A percentile compares a stretch with the other conserved stretches of the same genome.
Conservation (phyloP, 768 basidiomycete genomes). For the Serendipita sp. region DNA sequence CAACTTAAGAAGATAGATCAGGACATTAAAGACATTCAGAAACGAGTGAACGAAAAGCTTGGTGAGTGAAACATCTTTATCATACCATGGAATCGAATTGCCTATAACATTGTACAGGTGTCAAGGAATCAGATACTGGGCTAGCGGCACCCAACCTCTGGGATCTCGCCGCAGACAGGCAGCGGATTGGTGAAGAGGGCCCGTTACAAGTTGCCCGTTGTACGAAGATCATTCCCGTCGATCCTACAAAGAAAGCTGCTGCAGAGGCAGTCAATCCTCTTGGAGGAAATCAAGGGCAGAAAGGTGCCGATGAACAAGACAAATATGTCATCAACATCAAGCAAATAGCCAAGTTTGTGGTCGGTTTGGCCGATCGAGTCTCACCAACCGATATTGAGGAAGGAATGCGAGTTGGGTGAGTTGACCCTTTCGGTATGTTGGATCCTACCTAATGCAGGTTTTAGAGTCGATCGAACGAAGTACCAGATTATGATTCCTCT, state of each 20-base stretch:
- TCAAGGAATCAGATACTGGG: conserved; percentile 97
- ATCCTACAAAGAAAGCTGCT: conserved; percentile 56
- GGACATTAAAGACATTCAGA: conserved; percentile 92
- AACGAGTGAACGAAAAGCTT: conserved; percentile 94
- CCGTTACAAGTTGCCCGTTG: conserved; percentile 94
- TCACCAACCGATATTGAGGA: conserved; percentile 98
- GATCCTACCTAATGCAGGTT: not conserved
- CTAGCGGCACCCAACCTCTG: conserved; percentile 92
- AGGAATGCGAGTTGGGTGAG: conserved; percentile 99
- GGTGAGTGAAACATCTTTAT: conserved; percentile 29
- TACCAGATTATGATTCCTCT: conserved; percentile 98
- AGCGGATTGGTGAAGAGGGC: conserved; percentile 82
- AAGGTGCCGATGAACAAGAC: conserved; percentile 96
- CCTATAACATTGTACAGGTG: conserved; percentile 31
- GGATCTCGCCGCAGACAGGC: conserved; percentile 88
- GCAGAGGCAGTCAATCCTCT: conserved; percentile 64
- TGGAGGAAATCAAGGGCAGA: conserved; percentile 63
- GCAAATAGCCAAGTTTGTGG: conserved; percentile 98
- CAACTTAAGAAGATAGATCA: conserved; percentile 76
- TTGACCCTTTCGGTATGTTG: conserved; percentile 9
- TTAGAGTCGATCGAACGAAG: conserved; percentile 84
- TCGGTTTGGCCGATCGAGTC: conserved; percentile 89
- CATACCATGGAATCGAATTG: not conserved
- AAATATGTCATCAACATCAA: conserved; percentile 99
- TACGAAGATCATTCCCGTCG: conserved; percentile 90